These are phyloP conservation scores for Punctularia strigosozonata DNA, from an alignment of 768 basidiomycete genomes.

Conservation along the genomic window DNA sequence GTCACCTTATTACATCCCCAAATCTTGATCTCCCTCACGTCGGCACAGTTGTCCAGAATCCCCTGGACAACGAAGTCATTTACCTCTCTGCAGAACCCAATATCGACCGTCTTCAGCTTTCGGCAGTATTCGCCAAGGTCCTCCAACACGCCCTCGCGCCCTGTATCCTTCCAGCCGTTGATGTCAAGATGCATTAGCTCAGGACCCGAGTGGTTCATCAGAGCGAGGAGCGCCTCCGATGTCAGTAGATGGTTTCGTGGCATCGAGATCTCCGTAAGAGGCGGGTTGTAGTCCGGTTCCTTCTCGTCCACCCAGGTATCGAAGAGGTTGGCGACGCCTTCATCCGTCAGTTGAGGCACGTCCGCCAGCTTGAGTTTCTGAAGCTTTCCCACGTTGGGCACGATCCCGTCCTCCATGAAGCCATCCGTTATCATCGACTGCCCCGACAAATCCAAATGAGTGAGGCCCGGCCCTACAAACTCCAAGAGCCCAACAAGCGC, in stretches of 20 bases:
- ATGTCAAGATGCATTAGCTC: conserved; percentile 52
- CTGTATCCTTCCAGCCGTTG: conserved; percentile 64
- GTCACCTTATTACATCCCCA: conserved; percentile 44
- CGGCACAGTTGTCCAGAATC: conserved; percentile 36
- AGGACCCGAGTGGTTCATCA: conserved; percentile 58
- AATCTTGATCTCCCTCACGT: conserved; percentile 33
- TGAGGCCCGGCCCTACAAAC: conserved; percentile 41
- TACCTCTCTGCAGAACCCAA: conserved; percentile 76
- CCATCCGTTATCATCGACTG: conserved; percentile 50
- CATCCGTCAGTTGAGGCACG: conserved; percentile 54
- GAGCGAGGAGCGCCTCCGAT: conserved; percentile 39
- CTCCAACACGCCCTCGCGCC: conserved; percentile 29
- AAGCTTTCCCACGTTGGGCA: conserved; percentile 33
- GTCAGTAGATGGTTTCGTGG: conserved; percentile 19
- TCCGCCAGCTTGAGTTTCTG: conserved; percentile 41
- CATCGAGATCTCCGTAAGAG: too few relatives aligned
- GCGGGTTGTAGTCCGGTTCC: too few relatives aligned
- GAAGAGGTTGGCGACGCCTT: conserved; percentile 63
- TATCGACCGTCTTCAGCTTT: conserved; percentile 49
- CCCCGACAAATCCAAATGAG: conserved; percentile 58
- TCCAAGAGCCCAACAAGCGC: conserved; percentile 45
- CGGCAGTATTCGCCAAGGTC: conserved; percentile 22
- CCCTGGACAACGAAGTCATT: conserved; percentile 76
- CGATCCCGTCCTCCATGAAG: conserved; percentile 51
- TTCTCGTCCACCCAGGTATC: conserved; percentile 30